Evolutionary conservation across 2,329 filamentous ascomycete genomes (phyloP), one percentile per base, ranked within the genome.

Genomic region (Claviceps citrina): DNA sequence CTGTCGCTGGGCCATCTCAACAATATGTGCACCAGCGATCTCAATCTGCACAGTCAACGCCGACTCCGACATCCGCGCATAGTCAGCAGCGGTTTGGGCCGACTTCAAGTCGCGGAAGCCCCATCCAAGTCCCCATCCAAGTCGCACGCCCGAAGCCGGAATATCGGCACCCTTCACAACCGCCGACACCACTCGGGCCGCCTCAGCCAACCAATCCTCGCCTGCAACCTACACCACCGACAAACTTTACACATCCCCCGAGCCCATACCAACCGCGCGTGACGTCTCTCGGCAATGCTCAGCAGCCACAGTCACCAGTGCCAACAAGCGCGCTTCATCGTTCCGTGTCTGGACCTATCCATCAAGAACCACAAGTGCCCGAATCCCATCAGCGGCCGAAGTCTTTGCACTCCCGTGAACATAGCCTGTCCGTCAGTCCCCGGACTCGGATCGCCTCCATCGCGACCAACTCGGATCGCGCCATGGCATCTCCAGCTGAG

Each of bases 341-440:
- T 56, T 57, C 22, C 64, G 55, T 44, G 61, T 58, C 39, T 60
- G 67, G 41, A 59, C 31, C 37, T 18, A 12, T 59, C 46, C 54
- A 60, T 36, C 66, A 69, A 57, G 68, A 70, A 38, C 60, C 61
- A 27, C 54, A 59, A 15, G 51, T 52, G 16, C 51, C 55, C 30
- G 64, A 67, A 45, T 55, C 60, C 32, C 64, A 65, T 46, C 63
- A 63, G 56, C 59, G 71, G 53, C 66, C 68, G 32, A 64, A 68
- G 43, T 69, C 70, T 32, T 67, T 68, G 36, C 68, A 68, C 46
- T 79, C 84, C 41, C 72, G 80, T 51, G 81, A 83, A 45, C 66
- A 71, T 37, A 84, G 78, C 54, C 58, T 81, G 39, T 87, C 81
- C 52, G 75, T 89, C 38, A 89, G 82, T 55, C 84, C 84, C 24